Percentiles rank a stretch among this genome's conserved stretches.
phyloP scores from a whole-genome alignment of 371 early-diverging fungal genomes.

The Rhizomucor miehei region DNA sequence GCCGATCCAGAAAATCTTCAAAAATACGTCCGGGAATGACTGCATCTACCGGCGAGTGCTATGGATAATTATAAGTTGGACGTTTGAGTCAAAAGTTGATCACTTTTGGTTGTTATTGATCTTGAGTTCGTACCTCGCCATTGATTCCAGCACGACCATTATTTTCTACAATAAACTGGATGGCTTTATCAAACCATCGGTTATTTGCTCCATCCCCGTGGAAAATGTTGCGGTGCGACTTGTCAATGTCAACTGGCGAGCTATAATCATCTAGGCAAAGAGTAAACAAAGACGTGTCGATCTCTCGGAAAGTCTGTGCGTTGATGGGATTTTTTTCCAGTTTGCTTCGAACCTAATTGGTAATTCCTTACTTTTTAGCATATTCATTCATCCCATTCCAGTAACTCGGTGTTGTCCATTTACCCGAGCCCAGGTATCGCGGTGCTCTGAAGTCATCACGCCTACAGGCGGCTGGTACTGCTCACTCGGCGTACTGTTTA shows the following conservation, averaged over 20 bases:
- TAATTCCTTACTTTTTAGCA: too few relatives aligned
- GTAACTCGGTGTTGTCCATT: not conserved
- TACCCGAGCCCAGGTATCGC: conserved; percentile 83
- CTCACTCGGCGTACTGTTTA: conserved; percentile 42
- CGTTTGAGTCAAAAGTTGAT: too few relatives aligned
- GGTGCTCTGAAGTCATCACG: conserved; percentile 78
- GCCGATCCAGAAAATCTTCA: conserved; percentile 60
- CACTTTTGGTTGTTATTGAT: too few relatives aligned
- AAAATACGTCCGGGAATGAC: conserved; percentile 81
- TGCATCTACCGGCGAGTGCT: conserved; percentile 92
- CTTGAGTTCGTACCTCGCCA: conserved; percentile 68
- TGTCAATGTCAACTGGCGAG: conserved; percentile 56
- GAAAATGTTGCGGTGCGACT: conserved; percentile 73
- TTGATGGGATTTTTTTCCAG: conserved; percentile 48
- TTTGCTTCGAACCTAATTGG: conserved; percentile 34
- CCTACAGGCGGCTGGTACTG: conserved; percentile 69
- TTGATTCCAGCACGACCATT: conserved; percentile 91
- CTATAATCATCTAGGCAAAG: conserved; percentile 82
- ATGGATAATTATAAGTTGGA: conserved; percentile 3
- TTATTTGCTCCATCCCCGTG: conserved; percentile 77
- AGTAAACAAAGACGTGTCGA: conserved; percentile 82
- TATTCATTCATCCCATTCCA: too few relatives aligned
- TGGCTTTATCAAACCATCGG: conserved; percentile 95
- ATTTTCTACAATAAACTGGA: conserved; percentile 82
- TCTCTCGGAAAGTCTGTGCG: conserved; percentile 57